A percentile compares a stretch with the other conserved stretches of the same genome.
phyloP scores from a whole-genome alignment of 768 basidiomycete species.

The Mycena venus region DNA sequence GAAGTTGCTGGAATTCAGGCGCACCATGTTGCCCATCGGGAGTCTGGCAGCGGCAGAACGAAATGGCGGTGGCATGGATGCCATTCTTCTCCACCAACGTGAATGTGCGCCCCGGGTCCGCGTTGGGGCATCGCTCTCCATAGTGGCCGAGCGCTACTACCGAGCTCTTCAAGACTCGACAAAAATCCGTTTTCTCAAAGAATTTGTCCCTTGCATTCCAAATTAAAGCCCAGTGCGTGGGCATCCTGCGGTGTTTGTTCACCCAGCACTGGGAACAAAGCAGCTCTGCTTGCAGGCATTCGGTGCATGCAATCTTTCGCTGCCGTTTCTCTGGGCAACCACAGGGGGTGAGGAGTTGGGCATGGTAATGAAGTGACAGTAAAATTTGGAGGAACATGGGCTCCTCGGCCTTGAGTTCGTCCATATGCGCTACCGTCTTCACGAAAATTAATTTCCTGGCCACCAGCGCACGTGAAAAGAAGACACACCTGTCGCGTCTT shows the following conservation, averaged over 20 bases:
- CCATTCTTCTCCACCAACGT: constrained; percentile 24
- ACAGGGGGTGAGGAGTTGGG: neutral
- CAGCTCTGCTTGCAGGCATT: constrained; percentile 12
- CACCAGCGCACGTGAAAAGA: neutral
- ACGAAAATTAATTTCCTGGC: neutral
- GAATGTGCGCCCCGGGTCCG: neutral
- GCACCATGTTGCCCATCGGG: neutral
- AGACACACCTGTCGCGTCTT: constrained; percentile 6
- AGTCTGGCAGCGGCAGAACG: constrained; percentile 13
- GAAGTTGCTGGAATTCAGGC: constrained; percentile 9
- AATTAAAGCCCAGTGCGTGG: constrained; percentile 13
- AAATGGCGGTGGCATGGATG: constrained; percentile 26
- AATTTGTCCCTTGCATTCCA: constrained; percentile 2
- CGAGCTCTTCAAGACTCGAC: neutral
- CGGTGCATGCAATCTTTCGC: constrained; percentile 3
- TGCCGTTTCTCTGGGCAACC: neutral
- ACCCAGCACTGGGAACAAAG: constrained; percentile 24
- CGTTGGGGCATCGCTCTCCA: constrained; percentile 10
- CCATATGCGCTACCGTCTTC: constrained; percentile 19
- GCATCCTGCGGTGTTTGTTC: constrained; percentile 4
- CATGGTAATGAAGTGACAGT: neutral
- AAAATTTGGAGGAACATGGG: constrained; percentile 3
- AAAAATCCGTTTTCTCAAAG: constrained; percentile 11
- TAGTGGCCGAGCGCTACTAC: constrained; percentile 2
- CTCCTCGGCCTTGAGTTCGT: constrained; percentile 1